These are phyloP conservation scores for Pelagophyceae sp. DNA, from an alignment of 352 stramenopile genomes.

Conservation along the genomic window DNA sequence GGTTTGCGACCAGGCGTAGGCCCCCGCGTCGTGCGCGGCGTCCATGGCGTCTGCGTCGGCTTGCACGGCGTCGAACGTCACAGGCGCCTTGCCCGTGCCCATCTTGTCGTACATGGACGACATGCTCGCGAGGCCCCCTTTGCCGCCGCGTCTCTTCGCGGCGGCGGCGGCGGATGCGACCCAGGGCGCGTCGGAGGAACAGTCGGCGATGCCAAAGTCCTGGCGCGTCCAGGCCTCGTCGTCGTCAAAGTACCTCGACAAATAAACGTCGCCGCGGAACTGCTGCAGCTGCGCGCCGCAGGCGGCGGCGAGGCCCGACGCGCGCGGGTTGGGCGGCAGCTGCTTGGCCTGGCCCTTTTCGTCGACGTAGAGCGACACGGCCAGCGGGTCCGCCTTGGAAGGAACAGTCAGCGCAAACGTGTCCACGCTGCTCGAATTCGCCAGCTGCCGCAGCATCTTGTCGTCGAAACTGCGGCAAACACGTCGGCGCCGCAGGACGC, in stretches of 20 bases:
- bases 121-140: neutral
- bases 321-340: neutral
- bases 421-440: neutral
- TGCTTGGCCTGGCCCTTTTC: neutral
- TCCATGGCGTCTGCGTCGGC: neutral
- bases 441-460: neutral
- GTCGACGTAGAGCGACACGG: slow-evolving; percentile 7
- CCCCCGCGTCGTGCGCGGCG: neutral
- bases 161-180: neutral
- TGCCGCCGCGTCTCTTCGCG: neutral
- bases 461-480: no score
- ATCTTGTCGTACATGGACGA: slow-evolving; percentile 6
- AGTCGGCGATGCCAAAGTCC: neutral
- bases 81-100: neutral
- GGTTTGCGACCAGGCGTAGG: slow-evolving; percentile 10
- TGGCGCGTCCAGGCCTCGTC: neutral
- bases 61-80: neutral
- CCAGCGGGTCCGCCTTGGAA: neutral
- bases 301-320: neutral
- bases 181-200: neutral
- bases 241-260: slow-evolving; percentile 14
- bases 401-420: slow-evolving; percentile 6
- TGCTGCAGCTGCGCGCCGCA: neutral
- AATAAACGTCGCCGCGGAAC: slow-evolving; percentile 4
- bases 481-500: no score